Percentiles rank a stretch among this genome's conserved stretches.
phyloP scores from a whole-genome alignment of 2,329 filamentous ascomycete species.

The Allantophomopsis cytisporea region DNA sequence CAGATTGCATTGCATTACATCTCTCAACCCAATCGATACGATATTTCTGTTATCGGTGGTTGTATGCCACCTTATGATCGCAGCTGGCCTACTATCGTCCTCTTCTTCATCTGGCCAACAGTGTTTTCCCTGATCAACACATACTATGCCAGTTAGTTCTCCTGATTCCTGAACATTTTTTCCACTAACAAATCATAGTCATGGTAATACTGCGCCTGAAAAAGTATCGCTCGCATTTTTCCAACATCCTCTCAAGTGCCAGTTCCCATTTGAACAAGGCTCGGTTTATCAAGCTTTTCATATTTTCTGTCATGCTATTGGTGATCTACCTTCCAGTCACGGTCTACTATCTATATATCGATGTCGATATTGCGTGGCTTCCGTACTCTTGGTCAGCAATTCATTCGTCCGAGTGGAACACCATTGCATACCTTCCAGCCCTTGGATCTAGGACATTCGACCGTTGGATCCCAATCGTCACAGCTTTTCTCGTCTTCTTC shows the following conservation, averaged over 20 bases:
- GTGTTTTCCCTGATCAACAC: conserved; percentile 36
- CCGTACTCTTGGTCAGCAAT: conserved; percentile 36
- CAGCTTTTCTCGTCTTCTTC: conserved; percentile 41
- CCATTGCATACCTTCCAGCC: conserved; percentile 30
- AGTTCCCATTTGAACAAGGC: conserved; percentile 38
- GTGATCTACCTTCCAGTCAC: conserved; percentile 37
- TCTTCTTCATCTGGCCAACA: conserved; percentile 41
- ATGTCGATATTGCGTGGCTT: conserved; percentile 20
- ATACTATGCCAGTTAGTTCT: conserved; percentile 41
- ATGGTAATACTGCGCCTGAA: conserved; percentile 46
- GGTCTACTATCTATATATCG: conserved; percentile 36
- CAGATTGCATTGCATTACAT: conserved; percentile 43
- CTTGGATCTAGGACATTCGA: conserved; percentile 31
- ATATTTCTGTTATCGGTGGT: conserved; percentile 41
- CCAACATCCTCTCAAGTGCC: conserved; percentile 34
- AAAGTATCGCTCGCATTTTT: conserved; percentile 44
- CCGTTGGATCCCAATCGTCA: conserved; percentile 40
- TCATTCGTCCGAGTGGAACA: conserved; percentile 35
- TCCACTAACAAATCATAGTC: conserved; percentile 23
- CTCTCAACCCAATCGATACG: conserved; percentile 44
- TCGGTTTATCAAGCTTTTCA: conserved; percentile 46
- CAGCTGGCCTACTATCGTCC: conserved; percentile 41
- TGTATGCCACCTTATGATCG: conserved; percentile 38
- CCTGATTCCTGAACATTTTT: background rate
- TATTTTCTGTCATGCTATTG: conserved; percentile 36